Conservation (phyloP, 1,139 yeast species). For the Ogataea hybrid region DNA sequence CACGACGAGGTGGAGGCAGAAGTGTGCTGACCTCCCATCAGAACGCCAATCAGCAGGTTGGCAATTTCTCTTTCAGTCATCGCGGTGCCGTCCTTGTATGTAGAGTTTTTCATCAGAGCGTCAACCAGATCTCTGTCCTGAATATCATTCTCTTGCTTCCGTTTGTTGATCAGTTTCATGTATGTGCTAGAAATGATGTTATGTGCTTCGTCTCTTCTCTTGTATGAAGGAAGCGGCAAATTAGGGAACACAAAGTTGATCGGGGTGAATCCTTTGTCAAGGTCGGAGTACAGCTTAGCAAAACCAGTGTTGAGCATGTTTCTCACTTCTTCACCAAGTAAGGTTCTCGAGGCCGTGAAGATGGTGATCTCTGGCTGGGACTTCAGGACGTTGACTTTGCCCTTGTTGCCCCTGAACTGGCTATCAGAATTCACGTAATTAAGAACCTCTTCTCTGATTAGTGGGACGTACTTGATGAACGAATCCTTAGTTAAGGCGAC, state of each 20-base stretch:
- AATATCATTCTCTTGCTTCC: constrained; percentile 74
- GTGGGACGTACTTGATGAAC: constrained; percentile 82
- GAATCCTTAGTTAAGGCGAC: constrained; percentile 84
- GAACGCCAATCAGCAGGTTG: constrained; percentile 86
- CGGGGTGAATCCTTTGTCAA: constrained; percentile 97
- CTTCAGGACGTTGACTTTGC: constrained; percentile 69
- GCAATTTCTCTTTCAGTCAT: constrained; percentile 97
- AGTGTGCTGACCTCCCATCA: constrained; percentile 99
- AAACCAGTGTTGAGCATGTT: constrained; percentile 76
- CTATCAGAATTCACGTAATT: constrained; percentile 52
- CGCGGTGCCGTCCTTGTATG: constrained; percentile 87
- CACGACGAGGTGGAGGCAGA: constrained; percentile 96
- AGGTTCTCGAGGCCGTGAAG: constrained; percentile 90
- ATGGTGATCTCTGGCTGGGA: constrained; percentile 95
- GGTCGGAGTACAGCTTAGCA: constrained; percentile 83
- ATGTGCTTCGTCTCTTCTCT: constrained; percentile 86
- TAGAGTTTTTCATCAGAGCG: constrained; percentile 74
- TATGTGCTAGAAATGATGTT: constrained; percentile 75
- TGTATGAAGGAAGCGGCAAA: constrained; percentile 84
- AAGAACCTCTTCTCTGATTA: constrained; percentile 73
- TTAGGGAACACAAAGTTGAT: constrained; percentile 93
- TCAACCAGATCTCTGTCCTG: constrained; percentile 88
- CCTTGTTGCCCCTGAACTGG: constrained; percentile 37
- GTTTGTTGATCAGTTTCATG: constrained; percentile 68
- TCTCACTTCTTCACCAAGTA: constrained; percentile 91